These are phyloP conservation scores for Daldinia eschscholtzii DNA, from an alignment of 2,329 filamentous ascomycete species.

Conservation along the genomic window DNA sequence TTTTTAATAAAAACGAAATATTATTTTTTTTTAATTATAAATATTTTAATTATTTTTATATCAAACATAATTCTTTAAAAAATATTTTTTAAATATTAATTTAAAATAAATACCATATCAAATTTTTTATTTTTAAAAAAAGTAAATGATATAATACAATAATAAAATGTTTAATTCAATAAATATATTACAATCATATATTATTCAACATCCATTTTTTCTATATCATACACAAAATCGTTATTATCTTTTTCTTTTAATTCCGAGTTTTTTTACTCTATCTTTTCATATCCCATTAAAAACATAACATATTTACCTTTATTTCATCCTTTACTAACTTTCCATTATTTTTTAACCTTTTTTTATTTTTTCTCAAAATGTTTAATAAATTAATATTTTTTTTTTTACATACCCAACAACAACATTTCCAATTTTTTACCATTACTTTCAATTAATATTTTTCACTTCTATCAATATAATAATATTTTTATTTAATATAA, in stretches of 20 bases:
- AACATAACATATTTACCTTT: not conserved
- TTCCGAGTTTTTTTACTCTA: too few species aligned
- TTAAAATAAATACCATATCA: too few species aligned
- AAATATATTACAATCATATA: not conserved
- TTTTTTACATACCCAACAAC: too few species aligned
- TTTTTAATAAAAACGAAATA: too few species aligned
- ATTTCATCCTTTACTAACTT: not conserved
- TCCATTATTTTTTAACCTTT: too few species aligned
- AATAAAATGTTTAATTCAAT: not conserved
- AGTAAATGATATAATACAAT: not conserved
- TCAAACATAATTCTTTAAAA: too few species aligned
- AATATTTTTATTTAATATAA: too few species aligned
- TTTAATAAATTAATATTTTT: not conserved
- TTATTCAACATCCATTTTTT: too few species aligned
- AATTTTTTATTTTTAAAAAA: not conserved
- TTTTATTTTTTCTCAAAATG: too few species aligned
- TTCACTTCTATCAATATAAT: not conserved
- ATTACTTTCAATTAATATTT: not conserved
- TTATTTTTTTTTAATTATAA: not conserved
- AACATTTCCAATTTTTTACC: too few species aligned
- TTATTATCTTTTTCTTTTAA: too few species aligned
- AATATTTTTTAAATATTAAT: not conserved
- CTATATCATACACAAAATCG: too few species aligned
- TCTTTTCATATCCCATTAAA: not conserved
- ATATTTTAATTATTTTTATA: conserved; percentile 3